These are phyloP conservation scores for Lentinula detonsa DNA, from an alignment of 768 basidiomycete genomes.

Conservation along the genomic window DNA sequence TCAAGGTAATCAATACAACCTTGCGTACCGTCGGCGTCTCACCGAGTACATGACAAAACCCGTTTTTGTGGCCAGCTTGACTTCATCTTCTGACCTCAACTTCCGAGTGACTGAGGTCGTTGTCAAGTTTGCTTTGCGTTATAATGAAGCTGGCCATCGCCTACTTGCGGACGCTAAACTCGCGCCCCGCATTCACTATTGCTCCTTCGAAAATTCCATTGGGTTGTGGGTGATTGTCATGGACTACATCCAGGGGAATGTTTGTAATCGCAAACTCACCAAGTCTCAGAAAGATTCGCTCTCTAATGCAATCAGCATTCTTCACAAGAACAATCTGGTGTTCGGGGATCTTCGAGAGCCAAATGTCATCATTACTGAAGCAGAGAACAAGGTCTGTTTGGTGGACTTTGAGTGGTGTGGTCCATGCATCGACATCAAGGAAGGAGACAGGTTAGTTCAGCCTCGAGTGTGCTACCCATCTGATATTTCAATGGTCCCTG, in stretches of 20 bases:
- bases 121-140: not conserved
- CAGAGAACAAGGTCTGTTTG: slow-evolving; percentile 6
- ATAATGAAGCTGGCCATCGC: not conserved
- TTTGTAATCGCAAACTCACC: not conserved
- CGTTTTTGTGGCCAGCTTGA: not conserved
- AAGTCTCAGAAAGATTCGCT: not conserved
- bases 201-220: not conserved
- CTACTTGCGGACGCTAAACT: not conserved
- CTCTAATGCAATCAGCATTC: slow-evolving; percentile 3
- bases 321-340: slow-evolving; percentile 13
- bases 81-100: not conserved
- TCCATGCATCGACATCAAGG: too few species aligned
- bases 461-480: too few species aligned
- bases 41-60: not conserved
- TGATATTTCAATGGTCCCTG: too few species aligned
- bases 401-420: slow-evolving; percentile 20
- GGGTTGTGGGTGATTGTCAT: slow-evolving; percentile 4
- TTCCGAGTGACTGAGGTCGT: not conserved
- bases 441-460: too few species aligned
- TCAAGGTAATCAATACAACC: not conserved
- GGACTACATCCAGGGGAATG: not conserved
- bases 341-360: slow-evolving; percentile 15
- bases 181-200: not conserved
- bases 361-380: slow-evolving; percentile 6
- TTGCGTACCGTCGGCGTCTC: not conserved